phyloP scores from a whole-genome alignment of 768 basidiomycete genomes.

The Gyrodon lividus region DNA sequence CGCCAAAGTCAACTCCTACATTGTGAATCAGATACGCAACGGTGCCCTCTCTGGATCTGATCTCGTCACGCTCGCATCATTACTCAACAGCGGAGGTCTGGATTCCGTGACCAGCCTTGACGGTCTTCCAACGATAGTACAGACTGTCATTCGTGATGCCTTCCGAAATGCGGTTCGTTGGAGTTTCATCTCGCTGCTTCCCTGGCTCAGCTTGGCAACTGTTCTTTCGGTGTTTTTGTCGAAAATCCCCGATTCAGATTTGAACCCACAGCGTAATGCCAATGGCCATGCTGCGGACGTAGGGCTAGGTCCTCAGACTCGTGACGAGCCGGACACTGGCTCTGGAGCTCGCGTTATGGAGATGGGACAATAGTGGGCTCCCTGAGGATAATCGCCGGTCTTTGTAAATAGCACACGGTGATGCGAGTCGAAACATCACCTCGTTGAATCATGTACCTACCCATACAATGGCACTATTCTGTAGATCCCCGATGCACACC shows the following conservation, averaged over 20 bases:
- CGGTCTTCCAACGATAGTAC: constrained; percentile 35
- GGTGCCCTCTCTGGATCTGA: constrained; percentile 33
- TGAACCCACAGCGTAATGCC: neutral
- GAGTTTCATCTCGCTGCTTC: constrained; percentile 48
- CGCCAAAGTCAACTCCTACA: constrained; percentile 38
- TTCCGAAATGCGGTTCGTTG: constrained; percentile 42
- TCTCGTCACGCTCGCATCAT: constrained; percentile 21
- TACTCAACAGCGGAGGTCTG: constrained; percentile 27
- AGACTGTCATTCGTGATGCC: constrained; percentile 38
- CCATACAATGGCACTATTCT: neutral
- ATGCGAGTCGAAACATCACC: neutral
- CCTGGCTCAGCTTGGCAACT: constrained; percentile 41
- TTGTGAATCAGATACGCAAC: constrained; percentile 27
- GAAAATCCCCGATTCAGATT: constrained; percentile 32
- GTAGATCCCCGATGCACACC: neutral
- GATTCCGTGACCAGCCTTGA: constrained; percentile 37
- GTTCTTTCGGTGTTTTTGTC: constrained; percentile 39
- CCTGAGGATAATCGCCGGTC: too few relatives aligned
- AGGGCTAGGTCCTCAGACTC: neutral
- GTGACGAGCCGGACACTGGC: too few relatives aligned
- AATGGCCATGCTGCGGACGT: neutral
- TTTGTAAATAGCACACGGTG: too few relatives aligned
- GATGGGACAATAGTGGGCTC: too few relatives aligned
- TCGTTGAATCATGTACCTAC: neutral
- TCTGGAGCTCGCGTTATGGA: too few relatives aligned